Conservation (phyloP, 176 grass and related monocot species). For the Oryza longistaminata region DNA sequence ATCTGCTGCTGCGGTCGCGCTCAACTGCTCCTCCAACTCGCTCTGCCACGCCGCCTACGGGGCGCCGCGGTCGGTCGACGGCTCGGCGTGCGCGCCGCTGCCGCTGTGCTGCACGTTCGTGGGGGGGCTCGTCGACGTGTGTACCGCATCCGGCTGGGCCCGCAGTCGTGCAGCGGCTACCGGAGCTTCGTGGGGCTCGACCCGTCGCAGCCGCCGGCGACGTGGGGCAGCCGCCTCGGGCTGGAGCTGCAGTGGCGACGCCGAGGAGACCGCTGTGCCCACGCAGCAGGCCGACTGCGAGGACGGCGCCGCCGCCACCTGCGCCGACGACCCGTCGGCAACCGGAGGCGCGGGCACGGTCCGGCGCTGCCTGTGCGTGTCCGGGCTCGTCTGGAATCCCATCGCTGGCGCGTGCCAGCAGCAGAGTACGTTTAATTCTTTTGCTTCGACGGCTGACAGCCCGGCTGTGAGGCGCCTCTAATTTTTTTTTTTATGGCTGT, state of each 20-base stretch:
- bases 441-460: too few relatives aligned
- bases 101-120: constrained; percentile 81
- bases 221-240: constrained; percentile 42
- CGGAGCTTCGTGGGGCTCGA: constrained; percentile 70
- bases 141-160: constrained; percentile 44
- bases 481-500: background rate
- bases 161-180: constrained; percentile 55
- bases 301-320: constrained; percentile 55
- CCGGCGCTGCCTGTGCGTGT: constrained; percentile 61
- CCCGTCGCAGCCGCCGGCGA: constrained; percentile 44
- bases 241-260: constrained; percentile 62
- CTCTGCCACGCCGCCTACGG: constrained; percentile 69
- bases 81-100: constrained; percentile 48
- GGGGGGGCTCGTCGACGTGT: constrained; percentile 61
- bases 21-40: constrained; percentile 68
- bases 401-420: constrained; percentile 58
- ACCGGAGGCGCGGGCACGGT: background rate
- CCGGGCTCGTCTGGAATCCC: constrained; percentile 53
- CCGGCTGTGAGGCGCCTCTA: too few relatives aligned
- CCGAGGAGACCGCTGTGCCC: constrained; percentile 70
- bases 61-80: constrained; percentile 41
- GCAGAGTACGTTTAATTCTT: constrained; percentile 37
- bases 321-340: constrained; percentile 35
- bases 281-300: constrained; percentile 65
- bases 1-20: constrained; percentile 46